A percentile compares a stretch with the other conserved stretches of the same genome.
phyloP scores from a whole-genome alignment of 139 green algal genomes.

The Parachlorella kessleri region DNA sequence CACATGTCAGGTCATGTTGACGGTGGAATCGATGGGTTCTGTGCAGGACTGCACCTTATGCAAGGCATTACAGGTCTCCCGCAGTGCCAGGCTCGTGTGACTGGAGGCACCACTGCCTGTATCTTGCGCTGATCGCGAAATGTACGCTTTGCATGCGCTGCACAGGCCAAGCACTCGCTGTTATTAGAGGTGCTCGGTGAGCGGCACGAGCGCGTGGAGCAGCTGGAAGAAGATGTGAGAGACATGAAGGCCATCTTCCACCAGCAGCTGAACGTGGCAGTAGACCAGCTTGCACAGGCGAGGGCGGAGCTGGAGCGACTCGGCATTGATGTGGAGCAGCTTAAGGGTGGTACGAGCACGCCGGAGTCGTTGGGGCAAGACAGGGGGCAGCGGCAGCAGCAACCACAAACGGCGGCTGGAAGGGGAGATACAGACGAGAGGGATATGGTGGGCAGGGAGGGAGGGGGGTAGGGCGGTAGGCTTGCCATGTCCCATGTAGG shows the following conservation, averaged over 20 bases:
- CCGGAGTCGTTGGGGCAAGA: too few species aligned
- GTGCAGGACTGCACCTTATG: neutral
- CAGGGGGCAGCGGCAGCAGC: too few species aligned
- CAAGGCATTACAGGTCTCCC: neutral
- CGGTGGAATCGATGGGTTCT: neutral
- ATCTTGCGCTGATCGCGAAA: neutral
- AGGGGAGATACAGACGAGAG: too few species aligned
- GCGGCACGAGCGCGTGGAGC: slow-evolving; percentile 68
- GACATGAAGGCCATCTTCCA: slow-evolving; percentile 86
- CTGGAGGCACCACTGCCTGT: neutral
- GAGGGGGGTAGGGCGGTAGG: too few species aligned
- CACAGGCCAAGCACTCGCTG: slow-evolving; percentile 39
- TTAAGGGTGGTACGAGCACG: too few species aligned
- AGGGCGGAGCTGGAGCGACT: slow-evolving; percentile 7
- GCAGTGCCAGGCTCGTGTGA: neutral
- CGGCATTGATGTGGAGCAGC: too few species aligned
- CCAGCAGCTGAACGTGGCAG: slow-evolving; percentile 47
- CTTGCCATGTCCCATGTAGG: too few species aligned
- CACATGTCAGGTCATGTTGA: too few species aligned
- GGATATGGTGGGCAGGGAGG: too few species aligned
- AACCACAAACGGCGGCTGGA: too few species aligned
- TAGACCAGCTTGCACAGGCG: slow-evolving; percentile 36
- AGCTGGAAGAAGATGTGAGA: slow-evolving; percentile 75
- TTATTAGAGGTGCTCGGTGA: slow-evolving; percentile 68
- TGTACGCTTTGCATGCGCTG: too few species aligned